phyloP scores from a whole-genome alignment of 371 early-diverging fungal species.

The Thermomucor indicae-seudaticae region DNA sequence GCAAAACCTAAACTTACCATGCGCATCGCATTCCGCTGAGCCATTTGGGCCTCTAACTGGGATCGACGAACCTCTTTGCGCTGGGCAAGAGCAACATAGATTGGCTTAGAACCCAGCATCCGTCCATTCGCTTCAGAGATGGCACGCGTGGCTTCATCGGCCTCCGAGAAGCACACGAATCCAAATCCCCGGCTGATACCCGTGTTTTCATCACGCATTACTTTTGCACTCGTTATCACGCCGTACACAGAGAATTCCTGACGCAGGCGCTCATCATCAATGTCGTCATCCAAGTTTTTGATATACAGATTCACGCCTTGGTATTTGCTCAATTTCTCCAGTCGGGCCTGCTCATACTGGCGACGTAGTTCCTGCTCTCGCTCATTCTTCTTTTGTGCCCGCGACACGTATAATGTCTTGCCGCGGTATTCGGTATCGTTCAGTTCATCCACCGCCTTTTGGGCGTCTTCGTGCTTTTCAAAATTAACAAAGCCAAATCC shows the following conservation, averaged over 20 bases:
- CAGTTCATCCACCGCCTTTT: conserved; percentile 88
- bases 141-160: conserved; percentile 91
- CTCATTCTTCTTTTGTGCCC: conserved; percentile 99
- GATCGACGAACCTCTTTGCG: conserved; percentile 94
- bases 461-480: conserved; percentile 89
- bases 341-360: conserved; percentile 90
- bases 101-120: conserved; percentile 92
- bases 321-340: conserved; percentile 95
- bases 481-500: conserved; percentile 99
- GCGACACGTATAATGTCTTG: conserved; percentile 93
- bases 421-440: conserved; percentile 91
- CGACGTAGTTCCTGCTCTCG: conserved; percentile 94
- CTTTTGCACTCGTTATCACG: conserved; percentile 94
- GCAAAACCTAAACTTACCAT: conserved; percentile 14
- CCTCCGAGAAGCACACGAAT: conserved; percentile 88
- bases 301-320: conserved; percentile 98
- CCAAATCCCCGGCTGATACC: conserved; percentile 81
- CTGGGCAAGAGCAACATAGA: conserved; percentile 97
- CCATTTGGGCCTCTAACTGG: conserved; percentile 92
- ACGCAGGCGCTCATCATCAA: conserved; percentile 94
- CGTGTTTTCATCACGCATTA: conserved; percentile 92
- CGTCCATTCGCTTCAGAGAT: conserved; percentile 90
- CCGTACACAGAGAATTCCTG: conserved; percentile 95
- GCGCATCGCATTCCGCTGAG: conserved; percentile 86
- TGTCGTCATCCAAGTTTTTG: conserved; percentile 96